Evolutionary conservation across 768 basidiomycete genomes (phyloP).

Genomic region (Bullera alba): DNA sequence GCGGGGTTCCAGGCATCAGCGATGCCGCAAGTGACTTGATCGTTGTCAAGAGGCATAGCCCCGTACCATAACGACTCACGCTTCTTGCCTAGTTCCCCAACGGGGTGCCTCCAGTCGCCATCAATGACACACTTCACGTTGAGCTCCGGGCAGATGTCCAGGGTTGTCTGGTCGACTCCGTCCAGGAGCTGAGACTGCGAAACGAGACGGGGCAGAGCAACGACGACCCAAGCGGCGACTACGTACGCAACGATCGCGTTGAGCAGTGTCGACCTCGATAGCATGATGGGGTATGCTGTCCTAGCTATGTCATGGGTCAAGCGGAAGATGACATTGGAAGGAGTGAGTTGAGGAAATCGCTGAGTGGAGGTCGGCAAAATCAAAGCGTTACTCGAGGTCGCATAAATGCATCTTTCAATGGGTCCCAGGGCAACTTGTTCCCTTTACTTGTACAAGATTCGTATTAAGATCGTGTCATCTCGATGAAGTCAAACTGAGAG

Average conservation of each 20-base stretch:
- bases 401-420: no score
- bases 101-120: constrained; percentile 30
- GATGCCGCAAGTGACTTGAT: not conserved
- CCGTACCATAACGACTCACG: constrained; percentile 10
- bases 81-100: constrained; percentile 20
- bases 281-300: no score
- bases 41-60: not conserved
- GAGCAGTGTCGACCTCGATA: no score
- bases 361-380: no score
- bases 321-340: no score
- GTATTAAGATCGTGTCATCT: not conserved
- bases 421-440: no score
- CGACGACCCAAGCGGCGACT: not conserved
- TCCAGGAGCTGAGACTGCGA: not conserved
- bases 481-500: not conserved
- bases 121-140: constrained; percentile 27
- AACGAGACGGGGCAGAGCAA: not conserved
- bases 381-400: no score
- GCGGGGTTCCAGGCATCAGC: not conserved
- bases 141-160: constrained; percentile 25
- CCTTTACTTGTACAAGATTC: no score
- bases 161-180: not conserved
- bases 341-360: no score
- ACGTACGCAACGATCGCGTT: no score
- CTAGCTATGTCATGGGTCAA: no score